These are phyloP conservation scores for Claviceps sp. DNA, from an alignment of 2,329 filamentous ascomycete genomes.

Conservation along the genomic window DNA sequence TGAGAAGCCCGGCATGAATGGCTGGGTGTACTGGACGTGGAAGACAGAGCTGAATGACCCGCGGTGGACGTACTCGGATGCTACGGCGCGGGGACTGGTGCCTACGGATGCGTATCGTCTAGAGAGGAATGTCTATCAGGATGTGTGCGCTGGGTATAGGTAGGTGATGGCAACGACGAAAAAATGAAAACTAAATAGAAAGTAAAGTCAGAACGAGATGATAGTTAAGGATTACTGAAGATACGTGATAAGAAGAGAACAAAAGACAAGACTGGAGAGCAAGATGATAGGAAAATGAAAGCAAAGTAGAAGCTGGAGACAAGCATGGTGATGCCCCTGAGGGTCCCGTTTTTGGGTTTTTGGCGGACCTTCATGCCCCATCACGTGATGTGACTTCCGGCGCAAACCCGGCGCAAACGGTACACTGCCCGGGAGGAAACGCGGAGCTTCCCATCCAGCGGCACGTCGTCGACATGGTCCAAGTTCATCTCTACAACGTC, in stretches of 20 bases:
- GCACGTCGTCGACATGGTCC: not conserved
- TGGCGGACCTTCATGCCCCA: too few relatives aligned
- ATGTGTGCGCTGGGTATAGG: slow-evolving; percentile 11
- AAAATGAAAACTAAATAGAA: too few relatives aligned
- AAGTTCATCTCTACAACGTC: not conserved
- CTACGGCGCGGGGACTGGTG: slow-evolving; percentile 10
- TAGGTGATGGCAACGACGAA: not conserved
- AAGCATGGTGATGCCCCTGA: too few relatives aligned
- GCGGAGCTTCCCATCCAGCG: too few relatives aligned
- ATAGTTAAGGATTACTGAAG: too few relatives aligned
- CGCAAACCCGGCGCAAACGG: not conserved
- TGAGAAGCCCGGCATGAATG: slow-evolving; percentile 31
- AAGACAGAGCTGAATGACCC: slow-evolving; percentile 27
- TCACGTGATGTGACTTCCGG: not conserved
- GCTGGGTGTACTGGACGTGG: slow-evolving; percentile 49
- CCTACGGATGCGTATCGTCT: slow-evolving; percentile 12
- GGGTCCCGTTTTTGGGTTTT: too few relatives aligned
- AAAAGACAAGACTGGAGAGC: too few relatives aligned
- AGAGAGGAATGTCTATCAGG: slow-evolving; percentile 14
- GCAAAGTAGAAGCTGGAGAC: too few relatives aligned
- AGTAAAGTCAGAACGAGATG: too few relatives aligned
- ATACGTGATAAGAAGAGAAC: too few relatives aligned
- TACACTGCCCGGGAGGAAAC: not conserved
- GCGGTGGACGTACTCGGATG: slow-evolving; percentile 17
- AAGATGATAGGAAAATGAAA: too few relatives aligned